phyloP scores from a whole-genome alignment of 164 flowering plant genomes.

The Tinospora cordifolia region DNA sequence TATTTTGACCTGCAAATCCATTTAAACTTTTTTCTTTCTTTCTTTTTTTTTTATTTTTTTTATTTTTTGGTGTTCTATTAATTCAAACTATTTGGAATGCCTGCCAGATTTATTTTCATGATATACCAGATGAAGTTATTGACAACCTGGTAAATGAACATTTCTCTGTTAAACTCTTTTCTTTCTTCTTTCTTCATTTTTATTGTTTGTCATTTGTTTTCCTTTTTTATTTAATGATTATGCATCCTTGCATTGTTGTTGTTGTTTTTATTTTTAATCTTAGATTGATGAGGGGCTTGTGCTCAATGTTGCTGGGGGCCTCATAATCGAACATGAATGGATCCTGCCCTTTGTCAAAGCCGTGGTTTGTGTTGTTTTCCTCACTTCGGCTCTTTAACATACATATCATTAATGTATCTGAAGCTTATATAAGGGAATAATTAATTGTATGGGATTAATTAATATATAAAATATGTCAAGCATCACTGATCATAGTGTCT shows the following conservation, averaged over 20 bases:
- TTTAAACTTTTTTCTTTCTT: too few species aligned
- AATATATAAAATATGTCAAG: neutral
- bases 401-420: neutral
- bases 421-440: neutral
- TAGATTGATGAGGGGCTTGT: constrained; percentile 71
- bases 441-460: too few species aligned
- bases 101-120: constrained; percentile 74
- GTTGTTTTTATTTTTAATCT: neutral
- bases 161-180: neutral
- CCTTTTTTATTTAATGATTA: neutral
- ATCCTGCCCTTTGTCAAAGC: constrained; percentile 59
- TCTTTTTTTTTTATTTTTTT: too few species aligned
- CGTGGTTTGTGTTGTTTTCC: constrained; percentile 57
- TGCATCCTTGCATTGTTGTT: neutral
- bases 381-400: neutral
- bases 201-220: neutral
- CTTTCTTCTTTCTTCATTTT: neutral
- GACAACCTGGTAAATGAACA: constrained; percentile 55
- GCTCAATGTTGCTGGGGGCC: constrained; percentile 80
- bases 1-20: too few species aligned
- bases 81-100: neutral
- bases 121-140: constrained; percentile 75
- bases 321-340: constrained; percentile 77
- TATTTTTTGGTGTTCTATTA: neutral
- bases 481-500: neutral